phyloP scores from a whole-genome alignment of 2,329 filamentous ascomycete species.

The Lecanicillium sp. region DNA sequence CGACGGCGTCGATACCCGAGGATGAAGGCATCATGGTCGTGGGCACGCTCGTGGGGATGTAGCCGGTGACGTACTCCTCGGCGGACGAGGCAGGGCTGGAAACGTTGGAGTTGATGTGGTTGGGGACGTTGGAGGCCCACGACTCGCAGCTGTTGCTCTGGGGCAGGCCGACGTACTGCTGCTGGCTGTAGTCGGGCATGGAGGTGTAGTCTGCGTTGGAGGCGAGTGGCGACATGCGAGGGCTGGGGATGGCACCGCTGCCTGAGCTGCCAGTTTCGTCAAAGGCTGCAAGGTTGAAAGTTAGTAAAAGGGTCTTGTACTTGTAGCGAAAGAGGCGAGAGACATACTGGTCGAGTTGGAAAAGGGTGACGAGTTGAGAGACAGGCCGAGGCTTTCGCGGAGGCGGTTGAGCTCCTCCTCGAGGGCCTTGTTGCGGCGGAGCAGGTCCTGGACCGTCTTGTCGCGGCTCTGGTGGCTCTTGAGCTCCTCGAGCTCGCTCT shows the following conservation, averaged over 20 bases:
- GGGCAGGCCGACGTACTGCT: constrained; percentile 27
- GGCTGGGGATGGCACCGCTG: constrained; percentile 32
- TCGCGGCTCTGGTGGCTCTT: constrained; percentile 40
- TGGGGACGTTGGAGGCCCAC: constrained; percentile 37
- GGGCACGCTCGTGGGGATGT: constrained; percentile 43
- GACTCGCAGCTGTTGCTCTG: constrained; percentile 32
- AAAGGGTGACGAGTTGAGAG: constrained; percentile 32
- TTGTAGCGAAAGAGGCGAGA: background rate
- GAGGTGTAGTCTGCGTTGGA: constrained; percentile 33
- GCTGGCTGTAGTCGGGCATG: constrained; percentile 31
- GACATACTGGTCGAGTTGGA: constrained; percentile 22
- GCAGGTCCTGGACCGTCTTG: constrained; percentile 42
- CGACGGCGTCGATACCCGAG: constrained; percentile 20
- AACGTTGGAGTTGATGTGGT: constrained; percentile 38
- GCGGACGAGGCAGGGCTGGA: constrained; percentile 45
- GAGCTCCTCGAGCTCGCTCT: constrained; percentile 68
- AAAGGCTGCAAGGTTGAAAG: constrained; percentile 24
- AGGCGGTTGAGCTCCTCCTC: constrained; percentile 43
- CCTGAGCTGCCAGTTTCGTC: constrained; percentile 32
- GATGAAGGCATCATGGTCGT: constrained; percentile 30
- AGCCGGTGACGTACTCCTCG: constrained; percentile 38
- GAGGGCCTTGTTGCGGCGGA: constrained; percentile 44
- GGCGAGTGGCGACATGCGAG: constrained; percentile 37
- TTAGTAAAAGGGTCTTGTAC: constrained; percentile 2
- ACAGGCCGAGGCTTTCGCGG: constrained; percentile 36